Evolutionary conservation across 352 stramenopile species (phyloP).

Genomic region (Phytophthora kernoviae): DNA sequence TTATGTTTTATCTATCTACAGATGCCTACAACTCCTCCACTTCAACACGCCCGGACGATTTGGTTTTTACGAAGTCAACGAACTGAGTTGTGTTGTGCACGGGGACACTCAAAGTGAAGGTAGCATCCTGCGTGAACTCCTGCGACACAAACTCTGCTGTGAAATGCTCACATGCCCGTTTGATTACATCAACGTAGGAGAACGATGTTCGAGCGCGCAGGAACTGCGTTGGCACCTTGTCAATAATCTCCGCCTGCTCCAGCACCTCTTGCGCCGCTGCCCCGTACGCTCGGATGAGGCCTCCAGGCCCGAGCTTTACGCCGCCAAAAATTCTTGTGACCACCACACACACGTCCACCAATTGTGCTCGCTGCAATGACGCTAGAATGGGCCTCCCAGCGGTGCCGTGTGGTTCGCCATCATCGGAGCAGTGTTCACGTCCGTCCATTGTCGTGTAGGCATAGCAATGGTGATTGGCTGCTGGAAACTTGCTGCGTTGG

Average conservation of each 20-base stretch:
- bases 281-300: constrained; percentile 75
- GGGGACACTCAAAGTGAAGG: constrained; percentile 54
- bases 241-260: constrained; percentile 53
- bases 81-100: constrained; percentile 34
- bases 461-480: constrained; percentile 78
- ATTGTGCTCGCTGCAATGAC: constrained; percentile 57
- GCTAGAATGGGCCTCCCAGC: constrained; percentile 70
- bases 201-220: constrained; percentile 41
- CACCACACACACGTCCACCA: constrained; percentile 75
- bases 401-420: constrained; percentile 77
- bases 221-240: constrained; percentile 50
- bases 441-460: constrained; percentile 64
- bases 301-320: constrained; percentile 72
- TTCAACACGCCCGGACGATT: constrained; percentile 50
- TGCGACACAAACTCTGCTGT: constrained; percentile 48
- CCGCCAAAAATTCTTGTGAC: constrained; percentile 80
- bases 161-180: constrained; percentile 52
- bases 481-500: constrained; percentile 51
- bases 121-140: constrained; percentile 31
- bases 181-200: constrained; percentile 43
- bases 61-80: constrained; percentile 42
- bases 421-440: constrained; percentile 67
- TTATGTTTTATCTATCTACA: background rate
- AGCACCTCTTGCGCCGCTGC: constrained; percentile 62
- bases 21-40: constrained; percentile 15